Evolutionary conservation across 2,329 filamentous ascomycete genomes (phyloP).

Genomic region (Neocatenulostroma microsporum): DNA sequence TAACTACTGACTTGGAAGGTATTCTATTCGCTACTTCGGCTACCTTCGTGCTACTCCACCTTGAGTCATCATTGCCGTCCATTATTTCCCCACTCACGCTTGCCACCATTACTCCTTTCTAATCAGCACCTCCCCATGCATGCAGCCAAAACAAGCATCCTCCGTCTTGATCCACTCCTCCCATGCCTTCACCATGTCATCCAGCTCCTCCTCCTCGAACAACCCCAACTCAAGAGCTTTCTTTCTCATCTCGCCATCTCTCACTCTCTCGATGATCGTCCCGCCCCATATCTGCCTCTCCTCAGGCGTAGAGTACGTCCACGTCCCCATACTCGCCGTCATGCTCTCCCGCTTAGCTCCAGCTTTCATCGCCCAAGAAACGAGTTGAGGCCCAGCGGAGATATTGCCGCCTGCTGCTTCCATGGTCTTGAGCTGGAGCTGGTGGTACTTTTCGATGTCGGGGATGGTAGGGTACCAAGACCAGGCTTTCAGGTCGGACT

Average conservation of each 20-base stretch:
- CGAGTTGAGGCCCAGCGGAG: slow-evolving; percentile 22
- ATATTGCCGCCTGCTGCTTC: slow-evolving; percentile 19
- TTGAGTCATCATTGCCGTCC: too few species aligned
- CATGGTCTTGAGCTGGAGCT: slow-evolving; percentile 29
- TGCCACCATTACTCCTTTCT: slow-evolving; percentile 13
- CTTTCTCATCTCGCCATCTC: slow-evolving; percentile 23
- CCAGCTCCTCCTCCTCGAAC: slow-evolving; percentile 32
- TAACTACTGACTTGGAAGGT: too few species aligned
- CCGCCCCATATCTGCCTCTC: slow-evolving; percentile 33
- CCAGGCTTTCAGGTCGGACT: slow-evolving; percentile 34
- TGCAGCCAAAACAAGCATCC: slow-evolving; percentile 35
- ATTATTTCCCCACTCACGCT: too few species aligned
- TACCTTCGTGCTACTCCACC: too few species aligned
- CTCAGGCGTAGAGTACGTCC: slow-evolving; percentile 35
- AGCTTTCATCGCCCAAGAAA: slow-evolving; percentile 31
- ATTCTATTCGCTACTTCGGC: too few species aligned
- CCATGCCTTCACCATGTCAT: slow-evolving; percentile 34
- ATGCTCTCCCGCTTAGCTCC: slow-evolving; percentile 33
- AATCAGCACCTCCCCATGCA: slow-evolving; percentile 36
- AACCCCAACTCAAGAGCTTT: slow-evolving; percentile 32
- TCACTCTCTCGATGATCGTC: slow-evolving; percentile 16
- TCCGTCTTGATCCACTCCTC: slow-evolving; percentile 35
- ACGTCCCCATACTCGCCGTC: slow-evolving; percentile 33
- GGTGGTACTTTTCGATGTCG: slow-evolving; percentile 30
- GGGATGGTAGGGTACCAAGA: slow-evolving; percentile 29